Conservation (phyloP, 441 rosid genomes). For the Corymbia calophylla region DNA sequence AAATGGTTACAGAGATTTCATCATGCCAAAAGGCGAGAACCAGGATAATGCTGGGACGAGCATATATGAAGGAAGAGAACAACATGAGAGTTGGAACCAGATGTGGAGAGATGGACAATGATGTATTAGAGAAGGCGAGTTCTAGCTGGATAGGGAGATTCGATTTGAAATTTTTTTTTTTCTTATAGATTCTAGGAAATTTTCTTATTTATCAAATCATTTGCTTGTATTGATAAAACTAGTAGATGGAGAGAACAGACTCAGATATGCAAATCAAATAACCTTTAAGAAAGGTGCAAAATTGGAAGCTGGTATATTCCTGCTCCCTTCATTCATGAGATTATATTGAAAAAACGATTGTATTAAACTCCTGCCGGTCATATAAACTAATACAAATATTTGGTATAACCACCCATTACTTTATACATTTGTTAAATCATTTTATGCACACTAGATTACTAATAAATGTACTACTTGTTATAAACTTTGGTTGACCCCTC, state of each 20-base stretch:
- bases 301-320: not conserved
- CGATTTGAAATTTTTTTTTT: not conserved
- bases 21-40: not conserved
- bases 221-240: not conserved
- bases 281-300: not conserved
- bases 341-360: not conserved
- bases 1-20: not conserved
- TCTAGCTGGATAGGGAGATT: not conserved
- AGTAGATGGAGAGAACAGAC: not conserved
- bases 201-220: not conserved
- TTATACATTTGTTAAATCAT: not conserved
- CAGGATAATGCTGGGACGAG: not conserved
- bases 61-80: not conserved
- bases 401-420: not conserved
- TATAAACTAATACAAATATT: not conserved
- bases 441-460: not conserved
- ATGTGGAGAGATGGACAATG: not conserved
- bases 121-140: not conserved
- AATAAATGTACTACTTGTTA: not conserved
- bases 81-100: not conserved
- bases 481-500: not conserved
- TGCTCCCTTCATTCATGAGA: not conserved
- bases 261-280: not conserved
- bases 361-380: not conserved
- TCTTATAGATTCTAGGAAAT: accelerated